Percentiles rank a stretch among this genome's conserved stretches.
phyloP scores from a whole-genome alignment of 1,139 yeast species.

The Debaryomycetaceae sp. region DNA sequence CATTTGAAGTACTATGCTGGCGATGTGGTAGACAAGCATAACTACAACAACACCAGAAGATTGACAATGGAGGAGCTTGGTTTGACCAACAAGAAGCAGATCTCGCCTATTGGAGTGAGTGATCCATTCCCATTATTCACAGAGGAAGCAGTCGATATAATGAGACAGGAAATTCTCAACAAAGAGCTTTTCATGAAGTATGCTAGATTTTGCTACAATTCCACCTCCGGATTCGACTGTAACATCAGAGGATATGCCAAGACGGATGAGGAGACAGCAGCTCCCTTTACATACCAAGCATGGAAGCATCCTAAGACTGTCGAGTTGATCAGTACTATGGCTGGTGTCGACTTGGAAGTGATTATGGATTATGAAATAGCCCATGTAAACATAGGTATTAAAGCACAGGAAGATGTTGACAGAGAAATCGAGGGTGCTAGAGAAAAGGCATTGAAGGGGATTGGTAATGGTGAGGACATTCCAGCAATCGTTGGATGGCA shows the following conservation, averaged over 20 bases:
- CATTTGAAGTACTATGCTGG: conserved; percentile 41
- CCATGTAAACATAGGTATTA: conserved; percentile 46
- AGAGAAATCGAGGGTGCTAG: conserved; percentile 9
- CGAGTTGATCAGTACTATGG: conserved; percentile 47
- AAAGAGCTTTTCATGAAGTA: conserved; percentile 42
- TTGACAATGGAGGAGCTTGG: conserved; percentile 49
- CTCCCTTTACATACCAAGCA: conserved; percentile 49
- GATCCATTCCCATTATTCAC: conserved; percentile 59
- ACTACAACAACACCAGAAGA: conserved; percentile 33
- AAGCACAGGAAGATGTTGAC: conserved; percentile 26
- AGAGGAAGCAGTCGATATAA: conserved; percentile 51
- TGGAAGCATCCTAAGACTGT: conserved; percentile 56
- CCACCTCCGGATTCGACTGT: conserved; percentile 46
- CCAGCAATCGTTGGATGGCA: conserved; percentile 62
- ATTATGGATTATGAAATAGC: conserved; percentile 55
- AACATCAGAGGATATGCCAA: conserved; percentile 48
- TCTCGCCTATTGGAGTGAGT: conserved; percentile 49
- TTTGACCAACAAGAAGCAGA: conserved; percentile 31
- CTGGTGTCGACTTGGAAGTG: conserved; percentile 52
- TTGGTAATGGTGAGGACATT: conserved; percentile 27
- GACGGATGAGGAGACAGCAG: conserved; percentile 18
- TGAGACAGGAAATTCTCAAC: conserved; percentile 49
- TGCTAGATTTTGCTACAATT: conserved; percentile 35
- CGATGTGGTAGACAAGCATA: conserved; percentile 19
- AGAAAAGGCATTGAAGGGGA: conserved; percentile 12